Conservation (phyloP, 257 asterid species). For the Jasminum sambac region DNA sequence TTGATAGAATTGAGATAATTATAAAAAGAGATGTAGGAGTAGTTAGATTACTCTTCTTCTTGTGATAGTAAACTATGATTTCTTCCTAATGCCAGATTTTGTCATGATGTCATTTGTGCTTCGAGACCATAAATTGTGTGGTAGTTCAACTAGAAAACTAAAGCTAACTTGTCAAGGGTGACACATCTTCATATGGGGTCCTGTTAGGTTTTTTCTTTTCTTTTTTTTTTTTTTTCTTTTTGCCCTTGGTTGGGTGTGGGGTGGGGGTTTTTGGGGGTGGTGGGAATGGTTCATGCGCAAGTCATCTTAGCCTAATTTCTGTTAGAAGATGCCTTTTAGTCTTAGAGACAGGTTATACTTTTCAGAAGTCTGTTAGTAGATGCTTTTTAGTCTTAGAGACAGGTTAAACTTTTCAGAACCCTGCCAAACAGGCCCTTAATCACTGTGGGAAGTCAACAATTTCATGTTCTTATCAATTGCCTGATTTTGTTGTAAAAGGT, state of each 20-base stretch:
- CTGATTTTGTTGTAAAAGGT: not conserved
- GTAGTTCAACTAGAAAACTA: not conserved
- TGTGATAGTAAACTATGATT: not conserved
- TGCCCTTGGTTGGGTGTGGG: no score
- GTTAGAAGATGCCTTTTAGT: no score
- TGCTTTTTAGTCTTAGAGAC: no score
- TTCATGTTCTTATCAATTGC: slow-evolving; percentile 15
- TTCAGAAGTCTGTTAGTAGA: no score
- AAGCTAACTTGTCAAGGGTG: not conserved
- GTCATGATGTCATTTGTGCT: not conserved
- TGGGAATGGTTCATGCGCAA: no score
- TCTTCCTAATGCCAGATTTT: not conserved
- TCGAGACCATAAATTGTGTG: not conserved
- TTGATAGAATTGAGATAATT: not conserved
- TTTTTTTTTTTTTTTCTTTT: no score
- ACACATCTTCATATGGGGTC: not conserved
- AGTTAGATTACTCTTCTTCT: not conserved
- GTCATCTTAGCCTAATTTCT: no score
- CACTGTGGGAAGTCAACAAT: not conserved
- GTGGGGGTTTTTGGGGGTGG: no score
- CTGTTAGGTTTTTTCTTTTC: no score
- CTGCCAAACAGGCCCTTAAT: not conserved
- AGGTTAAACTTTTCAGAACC: no score
- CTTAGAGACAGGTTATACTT: no score
- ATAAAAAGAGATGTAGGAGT: not conserved